A percentile compares a stretch with the other conserved stretches of the same genome.
Conservation (phyloP, 768 basidiomycete species). For the Kwoniella heveanensis region DNA sequence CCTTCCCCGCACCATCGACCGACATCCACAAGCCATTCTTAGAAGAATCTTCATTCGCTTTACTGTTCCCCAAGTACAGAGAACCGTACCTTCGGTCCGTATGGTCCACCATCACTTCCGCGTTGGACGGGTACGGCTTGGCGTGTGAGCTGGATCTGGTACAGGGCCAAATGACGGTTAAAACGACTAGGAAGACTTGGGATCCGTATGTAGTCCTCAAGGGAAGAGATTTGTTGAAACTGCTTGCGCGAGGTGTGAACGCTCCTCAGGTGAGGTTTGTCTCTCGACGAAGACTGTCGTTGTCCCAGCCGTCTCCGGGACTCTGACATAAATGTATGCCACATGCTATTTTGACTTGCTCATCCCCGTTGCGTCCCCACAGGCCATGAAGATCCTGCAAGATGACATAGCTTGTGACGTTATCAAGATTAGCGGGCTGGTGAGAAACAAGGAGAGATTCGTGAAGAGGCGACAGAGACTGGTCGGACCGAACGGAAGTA, state of each 20-base stretch:
- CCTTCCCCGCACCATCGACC: conserved; percentile 72
- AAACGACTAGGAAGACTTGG: conserved; percentile 93
- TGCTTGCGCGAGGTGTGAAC: conserved; percentile 88
- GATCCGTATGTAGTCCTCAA: conserved; percentile 97
- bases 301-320: too few species aligned
- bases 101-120: conserved; percentile 86
- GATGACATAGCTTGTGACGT: conserved; percentile 92
- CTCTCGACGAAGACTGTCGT: too few species aligned
- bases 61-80: conserved; percentile 96
- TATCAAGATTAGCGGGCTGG: conserved; percentile 93
- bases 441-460: conserved; percentile 93
- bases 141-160: conserved; percentile 90
- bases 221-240: conserved; percentile 91
- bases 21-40: conserved; percentile 64
- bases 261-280: conserved; percentile 56
- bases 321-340: too few species aligned
- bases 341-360: background rate
- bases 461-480: conserved; percentile 95
- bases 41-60: conserved; percentile 97
- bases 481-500: conserved; percentile 95
- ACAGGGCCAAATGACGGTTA: conserved; percentile 95
- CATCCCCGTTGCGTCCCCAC: conserved; percentile 38
- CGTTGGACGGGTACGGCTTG: conserved; percentile 71
- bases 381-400: conserved; percentile 82
- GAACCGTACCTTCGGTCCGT: conserved; percentile 88